Evolutionary conservation across 2,329 filamentous ascomycete species (phyloP).

Genomic region (Colletotrichum salicis): DNA sequence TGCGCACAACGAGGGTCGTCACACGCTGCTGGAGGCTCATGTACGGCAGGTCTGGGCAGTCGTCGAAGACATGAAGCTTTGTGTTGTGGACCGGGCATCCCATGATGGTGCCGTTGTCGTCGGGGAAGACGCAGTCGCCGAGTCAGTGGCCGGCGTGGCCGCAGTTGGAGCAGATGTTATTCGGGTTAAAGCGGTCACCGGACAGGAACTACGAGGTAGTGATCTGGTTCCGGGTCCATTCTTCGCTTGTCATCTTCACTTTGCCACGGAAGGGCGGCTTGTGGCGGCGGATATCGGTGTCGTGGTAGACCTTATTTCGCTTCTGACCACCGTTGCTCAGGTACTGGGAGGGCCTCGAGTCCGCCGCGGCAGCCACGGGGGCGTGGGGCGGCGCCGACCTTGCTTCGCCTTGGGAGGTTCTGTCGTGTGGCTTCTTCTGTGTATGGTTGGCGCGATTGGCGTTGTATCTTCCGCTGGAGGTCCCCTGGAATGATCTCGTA

Average conservation of each 20-base stretch:
- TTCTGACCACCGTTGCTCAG: no score
- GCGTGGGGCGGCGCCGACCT: no score
- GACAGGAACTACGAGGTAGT: not conserved
- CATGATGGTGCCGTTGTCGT: slow-evolving; percentile 1
- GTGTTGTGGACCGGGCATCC: slow-evolving; percentile 8
- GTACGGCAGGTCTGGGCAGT: not conserved
- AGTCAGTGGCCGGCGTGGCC: not conserved
- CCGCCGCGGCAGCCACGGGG: no score
- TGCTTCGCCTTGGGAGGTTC: no score
- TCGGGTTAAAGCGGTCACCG: not conserved
- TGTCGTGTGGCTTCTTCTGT: not conserved
- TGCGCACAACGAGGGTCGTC: not conserved
- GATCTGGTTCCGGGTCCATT: not conserved
- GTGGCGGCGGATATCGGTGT: not conserved
- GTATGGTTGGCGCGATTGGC: not conserved
- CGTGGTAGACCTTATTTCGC: not conserved
- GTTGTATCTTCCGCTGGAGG: not conserved
- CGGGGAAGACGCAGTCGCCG: slow-evolving; percentile 1
- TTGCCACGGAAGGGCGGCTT: not conserved
- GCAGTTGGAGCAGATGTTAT: not conserved
- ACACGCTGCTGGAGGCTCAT: slow-evolving; percentile 1
- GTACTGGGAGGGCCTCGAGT: not conserved
- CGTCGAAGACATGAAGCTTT: not conserved
- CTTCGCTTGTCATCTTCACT: not conserved
- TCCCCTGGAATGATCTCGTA: not conserved